phyloP scores from a whole-genome alignment of 306 rosid species.

The Cicer pinnatifidum region DNA sequence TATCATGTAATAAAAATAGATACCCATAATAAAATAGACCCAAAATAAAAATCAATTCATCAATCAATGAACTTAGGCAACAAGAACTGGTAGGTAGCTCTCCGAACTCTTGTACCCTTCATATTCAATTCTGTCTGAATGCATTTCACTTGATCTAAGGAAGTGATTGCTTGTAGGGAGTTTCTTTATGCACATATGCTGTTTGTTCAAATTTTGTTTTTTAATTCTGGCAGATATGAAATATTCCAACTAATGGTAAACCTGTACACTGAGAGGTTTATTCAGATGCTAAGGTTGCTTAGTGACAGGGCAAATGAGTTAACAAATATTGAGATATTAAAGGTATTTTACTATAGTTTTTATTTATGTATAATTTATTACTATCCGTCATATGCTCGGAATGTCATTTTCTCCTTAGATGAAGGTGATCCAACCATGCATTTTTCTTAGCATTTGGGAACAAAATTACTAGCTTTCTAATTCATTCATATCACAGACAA shows the following conservation, averaged over 20 bases:
- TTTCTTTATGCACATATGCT: constrained; percentile 32
- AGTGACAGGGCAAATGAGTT: constrained; percentile 88
- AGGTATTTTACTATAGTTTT: constrained; percentile 60
- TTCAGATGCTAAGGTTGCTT: constrained; percentile 94
- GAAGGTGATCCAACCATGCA: constrained; percentile 1
- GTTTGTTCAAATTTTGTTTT: constrained; percentile 45
- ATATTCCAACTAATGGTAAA: constrained; percentile 97
- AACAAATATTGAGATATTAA: constrained; percentile 91
- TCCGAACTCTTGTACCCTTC: constrained; percentile 10
- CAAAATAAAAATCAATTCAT: constrained; percentile 11
- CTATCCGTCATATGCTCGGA: constrained; percentile 18
- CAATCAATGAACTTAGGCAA: constrained; percentile 24
- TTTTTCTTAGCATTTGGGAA: constrained; percentile 33
- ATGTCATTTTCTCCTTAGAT: constrained; percentile 17
- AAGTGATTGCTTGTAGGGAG: constrained; percentile 7
- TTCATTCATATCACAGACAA: constrained; percentile 2
- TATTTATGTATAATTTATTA: constrained; percentile 33
- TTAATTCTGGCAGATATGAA: constrained; percentile 74
- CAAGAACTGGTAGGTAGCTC: constrained; percentile 16
- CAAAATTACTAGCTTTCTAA: constrained; percentile 26
- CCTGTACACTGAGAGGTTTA: constrained; percentile 92
- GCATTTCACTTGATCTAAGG: constrained; percentile 19
- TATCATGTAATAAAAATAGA: constrained; percentile 4
- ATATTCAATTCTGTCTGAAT: constrained; percentile 1
- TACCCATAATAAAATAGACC: background rate